These are phyloP conservation scores for Vanderwaltozyma yarrowii DNA, from an alignment of 805 yeast genomes.

Conservation along the genomic window DNA sequence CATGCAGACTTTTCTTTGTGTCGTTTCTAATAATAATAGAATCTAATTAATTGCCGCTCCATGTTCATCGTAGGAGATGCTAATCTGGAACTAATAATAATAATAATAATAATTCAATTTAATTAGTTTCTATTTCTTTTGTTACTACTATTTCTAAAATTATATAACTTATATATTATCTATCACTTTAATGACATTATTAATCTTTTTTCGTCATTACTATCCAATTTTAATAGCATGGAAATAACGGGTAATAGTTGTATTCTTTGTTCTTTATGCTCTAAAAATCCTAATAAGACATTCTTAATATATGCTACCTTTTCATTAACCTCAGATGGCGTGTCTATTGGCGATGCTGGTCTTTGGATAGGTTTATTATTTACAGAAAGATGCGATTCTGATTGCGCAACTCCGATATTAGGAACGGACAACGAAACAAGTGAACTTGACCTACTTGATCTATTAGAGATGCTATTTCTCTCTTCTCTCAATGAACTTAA, in stretches of 20 bases:
- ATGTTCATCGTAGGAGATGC: too few relatives aligned
- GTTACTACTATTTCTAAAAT: too few relatives aligned
- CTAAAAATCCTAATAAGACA: conserved; percentile 82
- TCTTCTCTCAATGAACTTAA: conserved; percentile 36
- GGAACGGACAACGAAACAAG: conserved; percentile 20
- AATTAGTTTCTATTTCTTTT: too few relatives aligned
- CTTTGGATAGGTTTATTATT: not conserved
- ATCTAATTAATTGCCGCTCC: too few relatives aligned
- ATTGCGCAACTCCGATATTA: not conserved
- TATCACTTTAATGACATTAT: conserved; percentile 35
- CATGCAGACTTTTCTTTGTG: conserved; percentile 97
- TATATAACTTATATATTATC: too few relatives aligned
- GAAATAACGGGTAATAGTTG: conserved; percentile 80
- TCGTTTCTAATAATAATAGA: too few relatives aligned
- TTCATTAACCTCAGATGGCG: conserved; percentile 24
- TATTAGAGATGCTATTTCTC: conserved; percentile 15
- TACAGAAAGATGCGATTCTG: not conserved
- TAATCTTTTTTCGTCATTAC: conserved; percentile 67
- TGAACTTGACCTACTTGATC: conserved; percentile 31
- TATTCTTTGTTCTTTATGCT: conserved; percentile 83
- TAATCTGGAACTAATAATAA: too few relatives aligned
- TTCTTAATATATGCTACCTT: conserved; percentile 77
- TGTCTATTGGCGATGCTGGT: not conserved
- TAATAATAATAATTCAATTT: too few relatives aligned
- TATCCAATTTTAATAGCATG: conserved; percentile 56